Conservation (phyloP, 306 rosid species). For the peach (Prunus persica) region Prunus_persica_NCBIv2 NC_034011.1:2993501-2994000, state of each 20-base stretch:
- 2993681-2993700: conserved; percentile 12
- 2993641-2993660: conserved; percentile 17
- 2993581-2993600: neutral
- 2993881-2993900: too few relatives aligned
- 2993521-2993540: conserved; percentile 8
- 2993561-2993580: conserved; percentile 41
- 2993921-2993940: conserved; percentile 88
- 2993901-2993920: neutral
- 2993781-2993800: conserved; percentile 9
- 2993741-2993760: conserved; percentile 9
- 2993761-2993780: conserved; percentile 12
- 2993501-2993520: conserved; percentile 91
- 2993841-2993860: neutral
- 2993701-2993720: conserved; percentile 15
- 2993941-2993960: conserved; percentile 99
- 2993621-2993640: neutral
- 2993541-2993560: neutral
- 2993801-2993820: conserved; percentile 20
- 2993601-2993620: conserved; percentile 2
- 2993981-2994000: conserved; percentile 98
- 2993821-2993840: conserved; percentile 6
- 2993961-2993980: conserved; percentile 99
- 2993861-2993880: too few relatives aligned
- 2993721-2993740: conserved; percentile 95
- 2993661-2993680: conserved; percentile 22